Evolutionary conservation across 116 monocot species (phyloP).

Genomic region (Cymodocea nodosa): DNA sequence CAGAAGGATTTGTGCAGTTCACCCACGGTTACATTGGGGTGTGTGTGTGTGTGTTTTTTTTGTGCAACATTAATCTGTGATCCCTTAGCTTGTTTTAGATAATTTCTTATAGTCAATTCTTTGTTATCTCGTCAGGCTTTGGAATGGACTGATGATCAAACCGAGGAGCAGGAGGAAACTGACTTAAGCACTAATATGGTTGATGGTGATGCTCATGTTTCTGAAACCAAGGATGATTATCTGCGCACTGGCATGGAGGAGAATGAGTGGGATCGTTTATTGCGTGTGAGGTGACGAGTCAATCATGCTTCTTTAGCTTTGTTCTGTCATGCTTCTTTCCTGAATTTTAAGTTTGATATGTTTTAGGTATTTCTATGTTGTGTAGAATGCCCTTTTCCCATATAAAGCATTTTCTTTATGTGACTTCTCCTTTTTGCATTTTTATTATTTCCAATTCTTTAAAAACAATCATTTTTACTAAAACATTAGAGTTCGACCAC

Average conservation of each 20-base stretch:
- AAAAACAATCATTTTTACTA: too few relatives aligned
- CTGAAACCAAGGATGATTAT: slow-evolving; percentile 63
- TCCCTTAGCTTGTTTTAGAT: not conserved
- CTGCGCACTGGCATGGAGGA: slow-evolving; percentile 36
- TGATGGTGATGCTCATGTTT: slow-evolving; percentile 34
- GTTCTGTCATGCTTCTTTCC: not conserved
- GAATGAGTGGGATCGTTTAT: slow-evolving; percentile 93
- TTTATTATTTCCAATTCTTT: too few relatives aligned
- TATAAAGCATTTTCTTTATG: too few relatives aligned
- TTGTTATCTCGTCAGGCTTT: slow-evolving; percentile 24
- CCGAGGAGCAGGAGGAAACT: slow-evolving; percentile 43
- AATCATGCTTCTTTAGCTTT: not conserved
- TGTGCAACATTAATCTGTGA: too few relatives aligned
- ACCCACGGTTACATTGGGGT: too few relatives aligned
- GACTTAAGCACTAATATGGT: slow-evolving; percentile 23
- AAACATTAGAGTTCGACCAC: too few relatives aligned
- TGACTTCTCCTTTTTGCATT: too few relatives aligned
- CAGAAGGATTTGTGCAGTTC: too few relatives aligned
- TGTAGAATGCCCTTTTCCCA: too few relatives aligned
- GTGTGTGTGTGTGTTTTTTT: too few relatives aligned
- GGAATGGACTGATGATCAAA: slow-evolving; percentile 89
- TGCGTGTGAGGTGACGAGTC: slow-evolving; percentile 59
- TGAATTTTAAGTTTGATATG: not conserved
- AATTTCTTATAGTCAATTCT: not conserved
- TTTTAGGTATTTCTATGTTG: too few relatives aligned